Conservation (phyloP, 2,329 filamentous ascomycete genomes). For the Emmonsia crescens region DNA sequence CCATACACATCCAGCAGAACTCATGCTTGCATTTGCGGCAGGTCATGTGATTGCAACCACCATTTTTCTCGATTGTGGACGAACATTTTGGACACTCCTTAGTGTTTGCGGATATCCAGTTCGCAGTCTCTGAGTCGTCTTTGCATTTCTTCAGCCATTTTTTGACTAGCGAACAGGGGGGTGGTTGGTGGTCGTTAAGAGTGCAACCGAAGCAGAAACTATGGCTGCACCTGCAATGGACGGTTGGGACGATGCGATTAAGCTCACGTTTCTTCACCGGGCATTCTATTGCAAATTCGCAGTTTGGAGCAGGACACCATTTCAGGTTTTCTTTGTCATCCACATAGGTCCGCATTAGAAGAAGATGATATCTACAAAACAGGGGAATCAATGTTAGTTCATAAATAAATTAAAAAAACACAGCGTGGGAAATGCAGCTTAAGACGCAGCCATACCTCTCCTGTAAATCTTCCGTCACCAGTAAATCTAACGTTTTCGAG, state of each 20-base stretch:
- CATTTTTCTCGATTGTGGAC: conserved; percentile 98
- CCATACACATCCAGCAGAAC: conserved; percentile 99
- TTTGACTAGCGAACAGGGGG: conserved; percentile 83
- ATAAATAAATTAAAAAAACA: neutral
- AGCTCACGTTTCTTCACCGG: conserved; percentile 79
- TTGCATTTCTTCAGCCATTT: conserved; percentile 97
- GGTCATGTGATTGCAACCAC: conserved; percentile 96
- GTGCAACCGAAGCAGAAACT: conserved; percentile 94
- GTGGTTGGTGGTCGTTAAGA: conserved; percentile 80
- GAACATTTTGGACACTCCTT: conserved; percentile 95
- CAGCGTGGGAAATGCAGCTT: neutral
- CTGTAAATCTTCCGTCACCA: conserved; percentile 50
- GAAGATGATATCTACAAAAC: conserved; percentile 58
- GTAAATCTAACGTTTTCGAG: conserved; percentile 70
- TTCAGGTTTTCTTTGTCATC: conserved; percentile 93
- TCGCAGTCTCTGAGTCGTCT: conserved; percentile 94
- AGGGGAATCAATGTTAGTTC: neutral
- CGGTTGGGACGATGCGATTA: conserved; percentile 74
- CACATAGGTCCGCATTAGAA: conserved; percentile 89
- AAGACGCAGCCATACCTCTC: conserved; percentile 37
- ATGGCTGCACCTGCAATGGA: conserved; percentile 72
- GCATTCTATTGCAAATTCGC: conserved; percentile 85
- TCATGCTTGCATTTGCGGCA: conserved; percentile 92
- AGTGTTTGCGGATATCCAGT: conserved; percentile 98
- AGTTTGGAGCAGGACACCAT: conserved; percentile 98